Evolutionary conservation across 2,329 filamentous ascomycete genomes (phyloP), one percentile per base, ranked within the genome.

Genomic region (Sordariomycetes sp.): DNA sequence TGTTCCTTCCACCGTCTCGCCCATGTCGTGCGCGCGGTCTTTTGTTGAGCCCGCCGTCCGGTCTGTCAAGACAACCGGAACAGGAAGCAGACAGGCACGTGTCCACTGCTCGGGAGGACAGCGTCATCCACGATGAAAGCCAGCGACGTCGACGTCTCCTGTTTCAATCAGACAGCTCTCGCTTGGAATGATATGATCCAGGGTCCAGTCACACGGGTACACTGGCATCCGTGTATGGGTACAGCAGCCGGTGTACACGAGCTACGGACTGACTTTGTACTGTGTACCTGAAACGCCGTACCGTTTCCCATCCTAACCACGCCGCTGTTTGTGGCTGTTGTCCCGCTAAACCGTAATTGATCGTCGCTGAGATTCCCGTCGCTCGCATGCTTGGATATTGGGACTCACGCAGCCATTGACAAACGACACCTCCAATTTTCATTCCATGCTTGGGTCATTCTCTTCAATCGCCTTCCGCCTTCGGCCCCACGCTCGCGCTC

Each of bases 241-340:
- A 56, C 54, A 51, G 20, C 20, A 25, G 25, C n/a, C 17, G 25
- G 54, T 50, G 54, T 56, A 56, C 54, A 51, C 28, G 25, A 56
- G 54, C 28, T 52, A 22, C n/a, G 42, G n/a, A 24, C 13, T 17
- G n/a, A 12, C 15, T 51, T 51, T 35, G 54, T 56, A 50, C 42
- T 35, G 8, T 25, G 36, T 56, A 56, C 54, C 35, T 56, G 28
- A 10, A 10, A 7, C 1, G 45, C n/a, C 10, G 36, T 13, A 39
- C 36, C 36, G 3, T 39, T 39, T 17, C 36, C 45, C 6, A 22
- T 1, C 45, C 45, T 2, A n/a, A 10, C 5, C 20, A 22, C 7
- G 10, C 45, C 22, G 39, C 39, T 15, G 39, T 7, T 45, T 45
- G 39, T 45, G 39, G 39, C 39, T 45, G 17, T 20, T 20, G 45